A percentile compares a stretch with the other conserved stretches of the same genome.
phyloP scores from a whole-genome alignment of 257 asterid genomes.

The Catharanthus roseus region DNA sequence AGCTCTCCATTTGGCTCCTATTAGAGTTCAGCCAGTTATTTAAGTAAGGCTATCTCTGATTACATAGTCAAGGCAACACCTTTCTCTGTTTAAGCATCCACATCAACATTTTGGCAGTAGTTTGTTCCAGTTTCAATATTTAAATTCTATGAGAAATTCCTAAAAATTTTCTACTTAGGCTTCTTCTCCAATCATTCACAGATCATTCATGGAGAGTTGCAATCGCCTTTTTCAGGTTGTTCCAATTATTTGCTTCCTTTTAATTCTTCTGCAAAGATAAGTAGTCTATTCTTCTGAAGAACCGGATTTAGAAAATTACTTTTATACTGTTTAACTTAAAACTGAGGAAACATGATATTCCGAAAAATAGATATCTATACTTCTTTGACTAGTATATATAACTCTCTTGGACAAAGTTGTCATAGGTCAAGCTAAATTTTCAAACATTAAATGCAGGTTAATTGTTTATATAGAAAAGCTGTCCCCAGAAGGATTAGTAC shows the following conservation, averaged over 20 bases:
- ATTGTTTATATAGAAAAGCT: background rate
- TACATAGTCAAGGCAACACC: background rate
- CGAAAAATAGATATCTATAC: background rate
- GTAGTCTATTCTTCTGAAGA: background rate
- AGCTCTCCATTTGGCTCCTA: background rate
- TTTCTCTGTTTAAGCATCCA: background rate
- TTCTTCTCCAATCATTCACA: too few relatives aligned
- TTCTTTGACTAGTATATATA: too few relatives aligned
- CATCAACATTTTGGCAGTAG: background rate
- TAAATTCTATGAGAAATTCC: background rate
- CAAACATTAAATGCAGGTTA: background rate
- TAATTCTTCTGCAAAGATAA: background rate
- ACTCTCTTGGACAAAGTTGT: background rate
- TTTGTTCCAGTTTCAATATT: background rate
- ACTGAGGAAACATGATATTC: background rate
- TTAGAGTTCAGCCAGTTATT: background rate
- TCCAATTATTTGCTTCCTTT: background rate
- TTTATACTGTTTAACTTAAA: background rate
- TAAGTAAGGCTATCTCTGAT: background rate
- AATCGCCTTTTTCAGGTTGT: background rate
- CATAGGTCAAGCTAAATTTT: background rate
- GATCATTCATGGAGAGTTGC: background rate
- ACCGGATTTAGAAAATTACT: background rate
- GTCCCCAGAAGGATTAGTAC: background rate
- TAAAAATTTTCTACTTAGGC: background rate